Evolutionary conservation across 495 filamentous ascomycete genomes (phyloP).

Genomic region (Xylaria bambusicola): DNA sequence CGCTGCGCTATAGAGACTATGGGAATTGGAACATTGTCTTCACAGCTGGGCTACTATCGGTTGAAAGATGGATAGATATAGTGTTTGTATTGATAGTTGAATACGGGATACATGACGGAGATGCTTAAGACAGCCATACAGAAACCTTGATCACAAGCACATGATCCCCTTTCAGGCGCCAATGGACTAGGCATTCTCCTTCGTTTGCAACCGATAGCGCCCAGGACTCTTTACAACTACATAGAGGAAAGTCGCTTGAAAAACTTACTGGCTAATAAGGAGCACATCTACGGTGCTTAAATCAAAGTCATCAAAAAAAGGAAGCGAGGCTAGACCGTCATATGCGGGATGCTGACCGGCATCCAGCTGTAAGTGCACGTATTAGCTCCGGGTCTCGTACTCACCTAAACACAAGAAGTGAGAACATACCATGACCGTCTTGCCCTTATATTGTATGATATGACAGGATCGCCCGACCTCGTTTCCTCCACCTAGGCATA

Average conservation of each 20-base stretch:
- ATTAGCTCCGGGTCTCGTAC: not conserved
- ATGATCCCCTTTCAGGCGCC: not conserved
- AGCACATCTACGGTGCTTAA: conserved; percentile 95
- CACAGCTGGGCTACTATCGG: conserved; percentile 24
- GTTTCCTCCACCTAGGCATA: conserved; percentile 91
- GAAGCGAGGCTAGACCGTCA: conserved; percentile 87
- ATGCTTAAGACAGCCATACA: conserved; percentile 15
- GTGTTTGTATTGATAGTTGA: conserved; percentile 36
- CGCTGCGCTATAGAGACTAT: conserved; percentile 14
- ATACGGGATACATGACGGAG: conserved; percentile 28
- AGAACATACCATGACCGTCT: conserved; percentile 88
- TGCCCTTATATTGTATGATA: conserved; percentile 97
- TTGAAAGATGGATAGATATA: conserved; percentile 26
- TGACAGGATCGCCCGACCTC: conserved; percentile 97
- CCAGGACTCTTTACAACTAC: conserved; percentile 21
- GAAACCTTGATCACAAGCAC: conserved; percentile 2
- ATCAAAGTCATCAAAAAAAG: conserved; percentile 98
- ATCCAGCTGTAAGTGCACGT: conserved; percentile 66
- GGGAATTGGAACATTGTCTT: conserved; percentile 19
- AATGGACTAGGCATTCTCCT: not conserved
- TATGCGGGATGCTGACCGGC: conserved; percentile 97
- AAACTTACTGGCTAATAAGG: conserved; percentile 91
- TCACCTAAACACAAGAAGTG: conserved; percentile 19
- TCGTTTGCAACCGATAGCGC: conserved; percentile 25
- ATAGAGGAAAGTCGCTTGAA: conserved; percentile 24